These are phyloP conservation scores for Fusarium decemcellulare DNA, from an alignment of 2,329 filamentous ascomycete genomes.

Conservation along the genomic window DNA sequence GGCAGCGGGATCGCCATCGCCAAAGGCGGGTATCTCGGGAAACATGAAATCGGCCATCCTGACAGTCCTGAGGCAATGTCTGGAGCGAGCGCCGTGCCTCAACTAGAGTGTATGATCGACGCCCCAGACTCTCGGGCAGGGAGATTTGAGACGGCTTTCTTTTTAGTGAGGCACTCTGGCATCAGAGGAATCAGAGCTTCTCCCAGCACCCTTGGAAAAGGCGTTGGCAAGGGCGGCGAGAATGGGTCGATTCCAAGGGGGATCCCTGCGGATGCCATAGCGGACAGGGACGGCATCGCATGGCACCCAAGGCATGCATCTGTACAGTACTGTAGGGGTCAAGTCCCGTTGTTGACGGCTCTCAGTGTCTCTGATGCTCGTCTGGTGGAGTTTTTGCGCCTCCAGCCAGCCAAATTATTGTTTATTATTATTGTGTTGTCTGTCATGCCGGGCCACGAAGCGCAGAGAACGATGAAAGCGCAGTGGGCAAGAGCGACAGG, in stretches of 20 bases:
- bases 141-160: constrained; percentile 38
- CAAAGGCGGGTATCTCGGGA: constrained; percentile 1
- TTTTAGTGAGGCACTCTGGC: constrained; percentile 40
- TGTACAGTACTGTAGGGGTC: constrained; percentile 13
- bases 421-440: constrained; percentile 37
- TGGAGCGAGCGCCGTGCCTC: constrained; percentile 40
- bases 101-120: constrained; percentile 49
- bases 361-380: constrained; percentile 2
- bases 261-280: constrained; percentile 28
- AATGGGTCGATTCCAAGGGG: constrained; percentile 37
- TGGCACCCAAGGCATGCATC: constrained; percentile 29
- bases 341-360: constrained; percentile 36
- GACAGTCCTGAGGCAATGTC: constrained; percentile 34
- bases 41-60: constrained; percentile 25
- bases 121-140: constrained; percentile 37
- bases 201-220: constrained; percentile 11
- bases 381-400: constrained; percentile 34
- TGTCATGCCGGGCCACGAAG: constrained; percentile 12
- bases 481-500: constrained; percentile 19
- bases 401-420: not conserved
- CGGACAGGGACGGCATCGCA: constrained; percentile 16
- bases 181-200: constrained; percentile 43
- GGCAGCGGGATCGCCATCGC: constrained; percentile 3
- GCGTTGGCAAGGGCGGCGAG: constrained; percentile 21
- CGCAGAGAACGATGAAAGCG: constrained; percentile 5